Evolutionary conservation across 1,139 yeast species (phyloP), one percentile per base, ranked within the genome.

Genomic region (Pichia sp.): DNA sequence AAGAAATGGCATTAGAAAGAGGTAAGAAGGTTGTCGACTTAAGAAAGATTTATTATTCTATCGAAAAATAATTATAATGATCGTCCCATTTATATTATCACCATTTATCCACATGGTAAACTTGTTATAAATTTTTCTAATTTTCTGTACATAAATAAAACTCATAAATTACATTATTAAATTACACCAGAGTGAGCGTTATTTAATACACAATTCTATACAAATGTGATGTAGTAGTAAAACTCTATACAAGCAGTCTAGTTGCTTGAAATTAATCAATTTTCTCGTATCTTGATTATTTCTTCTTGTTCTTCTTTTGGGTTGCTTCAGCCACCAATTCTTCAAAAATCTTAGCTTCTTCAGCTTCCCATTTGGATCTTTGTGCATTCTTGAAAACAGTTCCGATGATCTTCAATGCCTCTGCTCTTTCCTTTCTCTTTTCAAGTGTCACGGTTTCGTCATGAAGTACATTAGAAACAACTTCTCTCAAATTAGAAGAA

Each of bases 11-110:
- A 20, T 77, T 83, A 46, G 87, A 85, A 58, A 81, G 99, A 71
- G 99, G 99, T 53, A 93, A 91, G 77, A 89, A 89, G 76, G 78
- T 93, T 62, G 90, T 90, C 40, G 98, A 93, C 67, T 85, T 93
- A 64, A 84, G 96, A 67, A 87, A 86, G 71, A 83, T 89, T 38
- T 93, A 93, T 72, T 91, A 85, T 67, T 81, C 91, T 48, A 58
- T 61, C 38, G 58, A 56, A 40, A 53, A 53, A 41, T 38, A 42
- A 33, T 21, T 18, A 18, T 17, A 11, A 15, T 21, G 24, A 17
- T 19, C 18, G 4, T 15, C 10, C n/a, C 21, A 14, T 27, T 34
- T 17, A 12, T 36, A 20, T 20, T 38, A 21, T 28, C 24, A 8
- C 14, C 10, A 8, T 24, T 24, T 8, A 8, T 8, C 27, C 27